Conservation (phyloP, 352 stramenopile species). For the Phytopythium helicoides region DNA sequence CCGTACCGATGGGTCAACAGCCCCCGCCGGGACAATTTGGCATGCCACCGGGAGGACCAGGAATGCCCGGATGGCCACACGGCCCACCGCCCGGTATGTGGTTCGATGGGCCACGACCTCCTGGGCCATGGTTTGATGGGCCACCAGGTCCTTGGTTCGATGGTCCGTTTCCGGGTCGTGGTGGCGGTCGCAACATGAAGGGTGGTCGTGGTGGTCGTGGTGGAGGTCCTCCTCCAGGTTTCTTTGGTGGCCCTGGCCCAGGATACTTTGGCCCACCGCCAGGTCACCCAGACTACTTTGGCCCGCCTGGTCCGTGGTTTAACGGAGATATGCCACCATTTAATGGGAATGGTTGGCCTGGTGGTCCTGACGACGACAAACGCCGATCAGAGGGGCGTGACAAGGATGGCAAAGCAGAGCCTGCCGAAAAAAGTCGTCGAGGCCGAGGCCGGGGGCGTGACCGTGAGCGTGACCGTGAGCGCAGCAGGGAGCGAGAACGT, state of each 20-base stretch:
- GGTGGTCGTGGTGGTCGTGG: conserved; percentile 46
- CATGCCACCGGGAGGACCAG: conserved; percentile 33
- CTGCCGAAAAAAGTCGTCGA: conserved; percentile 16
- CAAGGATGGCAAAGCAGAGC: conserved; percentile 29
- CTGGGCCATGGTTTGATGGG: conserved; percentile 75
- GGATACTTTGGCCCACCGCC: conserved; percentile 75
- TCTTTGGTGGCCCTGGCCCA: conserved; percentile 64
- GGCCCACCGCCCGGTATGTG: conserved; percentile 43
- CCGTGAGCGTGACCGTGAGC: conserved; percentile 24
- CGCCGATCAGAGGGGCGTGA: conserved; percentile 36
- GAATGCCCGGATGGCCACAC: conserved; percentile 14
- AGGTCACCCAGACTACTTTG: conserved; percentile 78
- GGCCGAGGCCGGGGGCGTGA: conserved; percentile 27
- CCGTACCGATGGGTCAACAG: conserved; percentile 14
- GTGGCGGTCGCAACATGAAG: conserved; percentile 34
- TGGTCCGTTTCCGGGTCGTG: conserved; percentile 58
- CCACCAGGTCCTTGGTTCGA: conserved; percentile 77
- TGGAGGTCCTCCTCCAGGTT: conserved; percentile 47
- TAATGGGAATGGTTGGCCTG: conserved; percentile 27
- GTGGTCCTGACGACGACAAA: conserved; percentile 39
- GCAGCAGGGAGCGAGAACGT: conserved; percentile 3
- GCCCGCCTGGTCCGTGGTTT: conserved; percentile 65
- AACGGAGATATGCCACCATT: conserved; percentile 57
- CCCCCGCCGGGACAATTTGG: conserved; percentile 26
- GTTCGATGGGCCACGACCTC: conserved; percentile 69